Evolutionary conservation across 148 eudicot genomes (phyloP).

Genomic region (Chenopodium berlandieri): DNA sequence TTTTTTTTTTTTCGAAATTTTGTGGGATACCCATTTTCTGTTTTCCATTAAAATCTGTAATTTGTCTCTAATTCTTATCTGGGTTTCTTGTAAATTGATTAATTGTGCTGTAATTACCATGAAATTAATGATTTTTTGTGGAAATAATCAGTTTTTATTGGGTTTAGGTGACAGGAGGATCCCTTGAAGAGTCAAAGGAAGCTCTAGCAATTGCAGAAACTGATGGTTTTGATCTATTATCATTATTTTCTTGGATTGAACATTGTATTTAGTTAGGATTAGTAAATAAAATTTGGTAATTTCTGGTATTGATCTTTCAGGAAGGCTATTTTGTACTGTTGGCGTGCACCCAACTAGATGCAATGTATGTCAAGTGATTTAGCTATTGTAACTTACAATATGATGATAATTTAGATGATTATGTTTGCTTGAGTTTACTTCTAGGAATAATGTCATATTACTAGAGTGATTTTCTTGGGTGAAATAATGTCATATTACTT

Average conservation of each 20-base stretch:
- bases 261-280: not conserved
- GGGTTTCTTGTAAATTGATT: not conserved
- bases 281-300: not conserved
- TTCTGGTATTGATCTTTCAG: constrained; percentile 38
- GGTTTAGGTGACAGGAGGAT: constrained; percentile 94
- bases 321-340: constrained; percentile 92
- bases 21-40: not conserved
- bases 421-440: not conserved
- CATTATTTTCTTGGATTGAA: not conserved
- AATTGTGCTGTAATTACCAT: constrained; percentile 10
- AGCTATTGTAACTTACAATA: not conserved
- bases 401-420: not conserved
- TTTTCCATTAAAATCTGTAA: not conserved
- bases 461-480: not conserved
- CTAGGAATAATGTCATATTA: not conserved
- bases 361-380: constrained; percentile 41
- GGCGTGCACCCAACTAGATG: constrained; percentile 99
- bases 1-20: too few species aligned
- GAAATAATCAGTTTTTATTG: constrained; percentile 6
- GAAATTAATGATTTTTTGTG: not conserved
- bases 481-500: not conserved
- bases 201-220: constrained; percentile 97
- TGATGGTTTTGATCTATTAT: constrained; percentile 55
- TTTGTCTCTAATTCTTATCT: not conserved
- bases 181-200: constrained; percentile 88